These are phyloP conservation scores for Exophiala sp. DNA, from an alignment of 2,329 filamentous ascomycete species.

Conservation along the genomic window DNA sequence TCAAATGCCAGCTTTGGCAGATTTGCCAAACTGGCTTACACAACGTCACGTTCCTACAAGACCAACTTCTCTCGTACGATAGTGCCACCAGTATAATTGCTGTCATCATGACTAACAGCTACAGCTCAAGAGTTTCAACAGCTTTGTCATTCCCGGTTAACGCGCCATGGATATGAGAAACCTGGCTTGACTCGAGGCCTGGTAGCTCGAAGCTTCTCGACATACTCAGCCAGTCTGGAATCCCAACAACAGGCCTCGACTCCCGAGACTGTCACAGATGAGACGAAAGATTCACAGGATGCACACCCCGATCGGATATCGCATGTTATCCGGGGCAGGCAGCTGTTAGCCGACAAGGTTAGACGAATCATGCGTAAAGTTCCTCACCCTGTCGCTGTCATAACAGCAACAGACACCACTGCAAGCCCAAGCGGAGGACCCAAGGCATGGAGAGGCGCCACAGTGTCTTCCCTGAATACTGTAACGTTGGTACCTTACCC, in stretches of 20 bases:
- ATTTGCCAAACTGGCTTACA: not conserved
- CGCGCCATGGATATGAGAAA: no score
- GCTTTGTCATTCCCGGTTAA: no score
- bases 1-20: not conserved
- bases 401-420: slow-evolving; percentile 42
- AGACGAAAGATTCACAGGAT: no score
- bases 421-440: slow-evolving; percentile 28
- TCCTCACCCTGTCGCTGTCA: slow-evolving; percentile 55
- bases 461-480: slow-evolving; percentile 60
- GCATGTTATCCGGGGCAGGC: not conserved
- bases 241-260: no score
- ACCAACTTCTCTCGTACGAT: not conserved
- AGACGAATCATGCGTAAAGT: slow-evolving; percentile 52
- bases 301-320: no score
- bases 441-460: slow-evolving; percentile 48
- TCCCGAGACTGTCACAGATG: no score
- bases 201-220: no score
- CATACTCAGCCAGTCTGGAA: no score
- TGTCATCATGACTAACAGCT: no score
- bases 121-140: no score
- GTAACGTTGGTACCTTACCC: slow-evolving; percentile 55
- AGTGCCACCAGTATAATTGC: not conserved
- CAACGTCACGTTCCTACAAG: not conserved
- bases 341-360: slow-evolving; percentile 34
- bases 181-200: no score